phyloP scores from a whole-genome alignment of 208 protist genomes.

The Leishmania amazonensis region DNA sequence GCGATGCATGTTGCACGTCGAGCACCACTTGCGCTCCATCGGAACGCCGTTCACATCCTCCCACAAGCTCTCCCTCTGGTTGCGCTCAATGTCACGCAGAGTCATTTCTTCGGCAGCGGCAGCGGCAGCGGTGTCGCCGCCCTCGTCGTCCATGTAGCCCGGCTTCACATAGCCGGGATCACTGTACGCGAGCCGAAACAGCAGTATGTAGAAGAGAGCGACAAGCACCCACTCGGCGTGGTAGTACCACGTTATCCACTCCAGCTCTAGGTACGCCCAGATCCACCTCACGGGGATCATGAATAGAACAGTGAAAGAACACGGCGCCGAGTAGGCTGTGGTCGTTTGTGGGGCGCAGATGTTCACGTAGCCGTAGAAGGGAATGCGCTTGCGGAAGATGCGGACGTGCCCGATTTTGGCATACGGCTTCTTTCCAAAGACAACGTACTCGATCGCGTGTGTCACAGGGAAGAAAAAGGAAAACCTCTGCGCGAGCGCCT shows the following conservation, averaged over 20 bases:
- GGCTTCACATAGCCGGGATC: constrained; percentile 85
- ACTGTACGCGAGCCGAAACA: constrained; percentile 62
- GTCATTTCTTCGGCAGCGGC: constrained; percentile 39
- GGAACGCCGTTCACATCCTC: constrained; percentile 69
- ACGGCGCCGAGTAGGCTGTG: constrained; percentile 65
- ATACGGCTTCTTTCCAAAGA: constrained; percentile 70
- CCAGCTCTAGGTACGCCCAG: constrained; percentile 31
- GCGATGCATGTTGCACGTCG: constrained; percentile 83
- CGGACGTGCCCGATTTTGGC: constrained; percentile 74
- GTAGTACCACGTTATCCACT: constrained; percentile 41
- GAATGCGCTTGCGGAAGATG: constrained; percentile 75
- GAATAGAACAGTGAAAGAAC: constrained; percentile 30
- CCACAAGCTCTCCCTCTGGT: constrained; percentile 69
- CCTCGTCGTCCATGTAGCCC: constrained; percentile 54
- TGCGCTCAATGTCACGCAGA: constrained; percentile 68
- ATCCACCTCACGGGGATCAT: constrained; percentile 44
- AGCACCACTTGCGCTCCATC: constrained; percentile 92
- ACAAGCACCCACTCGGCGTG: constrained; percentile 38
- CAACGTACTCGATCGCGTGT: constrained; percentile 67
- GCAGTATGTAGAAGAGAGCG: constrained; percentile 43
- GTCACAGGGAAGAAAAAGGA: constrained; percentile 74
- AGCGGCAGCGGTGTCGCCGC: constrained; percentile 4
- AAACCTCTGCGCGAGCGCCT: constrained; percentile 62
- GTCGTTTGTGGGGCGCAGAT: constrained; percentile 73
- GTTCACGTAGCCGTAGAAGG: constrained; percentile 59